Evolutionary conservation across 2,329 filamentous ascomycete species (phyloP).

Genomic region (Neopestalotiopsis rosae): DNA sequence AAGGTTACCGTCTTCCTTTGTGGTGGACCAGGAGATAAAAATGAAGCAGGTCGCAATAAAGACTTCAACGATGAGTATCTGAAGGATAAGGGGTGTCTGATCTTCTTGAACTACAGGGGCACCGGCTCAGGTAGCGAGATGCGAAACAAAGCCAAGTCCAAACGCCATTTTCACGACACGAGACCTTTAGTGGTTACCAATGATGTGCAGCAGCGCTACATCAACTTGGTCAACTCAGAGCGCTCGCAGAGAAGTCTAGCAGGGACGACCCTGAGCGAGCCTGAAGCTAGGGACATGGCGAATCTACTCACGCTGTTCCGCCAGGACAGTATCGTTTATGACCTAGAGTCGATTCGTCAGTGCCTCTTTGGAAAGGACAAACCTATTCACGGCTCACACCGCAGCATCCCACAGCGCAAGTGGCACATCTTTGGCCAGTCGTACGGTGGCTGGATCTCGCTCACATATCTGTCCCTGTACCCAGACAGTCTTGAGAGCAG

Average conservation of each 20-base stretch:
- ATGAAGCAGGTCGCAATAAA: no score
- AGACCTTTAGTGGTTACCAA: no score
- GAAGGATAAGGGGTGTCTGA: conserved; percentile 63
- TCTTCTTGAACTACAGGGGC: conserved; percentile 75
- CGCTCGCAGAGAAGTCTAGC: no score
- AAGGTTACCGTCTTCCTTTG: conserved; percentile 59
- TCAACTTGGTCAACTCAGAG: not conserved
- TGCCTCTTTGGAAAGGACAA: conserved; percentile 51
- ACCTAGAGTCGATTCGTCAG: conserved; percentile 73
- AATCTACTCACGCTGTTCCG: conserved; percentile 71
- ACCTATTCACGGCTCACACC: no score
- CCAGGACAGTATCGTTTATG: conserved; percentile 75
- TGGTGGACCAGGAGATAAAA: conserved; percentile 68
- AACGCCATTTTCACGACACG: not conserved
- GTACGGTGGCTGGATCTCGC: conserved; percentile 76
- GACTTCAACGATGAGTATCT: conserved; percentile 63
- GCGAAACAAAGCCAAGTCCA: conserved; percentile 48
- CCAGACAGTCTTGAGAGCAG: conserved; percentile 66
- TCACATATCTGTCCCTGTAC: conserved; percentile 72
- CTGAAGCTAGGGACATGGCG: conserved; percentile 57
- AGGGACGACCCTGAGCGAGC: no score
- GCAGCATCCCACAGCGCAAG: conserved; percentile 41
- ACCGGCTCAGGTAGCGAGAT: conserved; percentile 71
- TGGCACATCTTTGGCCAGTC: conserved; percentile 75
- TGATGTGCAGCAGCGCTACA: not conserved